Evolutionary conservation across 2,329 filamentous ascomycete species (phyloP).

Genomic region (Aspergillus sp.): DNA sequence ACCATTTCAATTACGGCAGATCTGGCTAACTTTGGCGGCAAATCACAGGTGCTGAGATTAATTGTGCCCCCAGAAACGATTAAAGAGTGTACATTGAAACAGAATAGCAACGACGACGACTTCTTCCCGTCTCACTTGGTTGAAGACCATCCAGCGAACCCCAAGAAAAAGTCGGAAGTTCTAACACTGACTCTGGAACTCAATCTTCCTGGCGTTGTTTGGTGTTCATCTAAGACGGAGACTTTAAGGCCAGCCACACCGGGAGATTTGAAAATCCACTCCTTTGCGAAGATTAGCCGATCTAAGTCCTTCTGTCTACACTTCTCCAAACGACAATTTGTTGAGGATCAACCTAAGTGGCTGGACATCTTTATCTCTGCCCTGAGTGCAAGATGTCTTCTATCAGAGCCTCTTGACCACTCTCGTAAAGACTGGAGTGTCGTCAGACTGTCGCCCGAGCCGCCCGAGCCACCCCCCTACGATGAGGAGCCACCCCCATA

Average conservation of each 20-base stretch:
- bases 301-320: constrained; percentile 17
- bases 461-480: constrained; percentile 18
- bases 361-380: constrained; percentile 13
- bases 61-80: constrained; percentile 16
- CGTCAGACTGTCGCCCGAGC: constrained; percentile 14
- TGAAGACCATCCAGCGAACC: constrained; percentile 12
- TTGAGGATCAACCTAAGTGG: constrained; percentile 12
- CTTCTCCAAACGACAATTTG: constrained; percentile 18
- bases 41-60: constrained; percentile 16
- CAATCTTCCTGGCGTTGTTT: constrained; percentile 11
- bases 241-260: constrained; percentile 11
- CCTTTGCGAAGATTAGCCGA: constrained; percentile 19
- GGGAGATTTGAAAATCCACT: constrained; percentile 9
- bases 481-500: constrained; percentile 16
- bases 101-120: constrained; percentile 12
- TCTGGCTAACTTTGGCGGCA: constrained; percentile 17
- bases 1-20: constrained; percentile 15
- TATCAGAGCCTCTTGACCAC: constrained; percentile 12
- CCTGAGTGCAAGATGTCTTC: constrained; percentile 12
- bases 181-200: constrained; percentile 17
- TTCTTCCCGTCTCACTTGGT: constrained; percentile 14
- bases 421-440: constrained; percentile 17
- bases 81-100: constrained; percentile 12
- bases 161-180: constrained; percentile 15
- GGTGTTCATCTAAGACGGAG: constrained; percentile 14